Conservation (phyloP, 371 early-diverging fungal species). For the Scutellospora calospora region DNA sequence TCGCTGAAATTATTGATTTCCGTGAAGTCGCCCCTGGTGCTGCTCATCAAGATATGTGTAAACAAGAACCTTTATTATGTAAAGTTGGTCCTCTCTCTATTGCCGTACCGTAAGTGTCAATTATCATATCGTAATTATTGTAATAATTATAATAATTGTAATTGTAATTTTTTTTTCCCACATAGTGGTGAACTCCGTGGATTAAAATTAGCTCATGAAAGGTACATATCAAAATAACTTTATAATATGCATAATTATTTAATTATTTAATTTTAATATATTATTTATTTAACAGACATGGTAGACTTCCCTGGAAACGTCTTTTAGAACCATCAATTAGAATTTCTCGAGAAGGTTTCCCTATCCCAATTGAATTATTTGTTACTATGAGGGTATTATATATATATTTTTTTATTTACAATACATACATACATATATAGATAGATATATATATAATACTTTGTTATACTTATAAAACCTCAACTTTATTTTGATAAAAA, state of each 20-base stretch:
- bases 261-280: no score
- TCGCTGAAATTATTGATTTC: slow-evolving; percentile 75
- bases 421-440: not conserved
- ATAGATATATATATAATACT: not conserved
- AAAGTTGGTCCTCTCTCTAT: slow-evolving; percentile 84
- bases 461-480: slow-evolving; percentile 15
- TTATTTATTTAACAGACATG: slow-evolving; percentile 57
- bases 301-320: slow-evolving; percentile 86
- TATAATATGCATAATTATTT: not conserved
- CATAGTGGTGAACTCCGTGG: slow-evolving; percentile 44
- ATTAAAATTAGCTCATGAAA: slow-evolving; percentile 42
- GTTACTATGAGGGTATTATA: slow-evolving; percentile 57
- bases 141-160: not conserved
- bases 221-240: not conserved
- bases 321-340: slow-evolving; percentile 87
- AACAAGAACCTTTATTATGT: slow-evolving; percentile 67
- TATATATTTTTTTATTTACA: slow-evolving; percentile 33
- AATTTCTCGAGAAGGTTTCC: slow-evolving; percentile 85
- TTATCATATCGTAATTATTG: not conserved
- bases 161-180: no score
- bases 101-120: slow-evolving; percentile 87
- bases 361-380: slow-evolving; percentile 66
- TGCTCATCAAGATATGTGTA: slow-evolving; percentile 78
- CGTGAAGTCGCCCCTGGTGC: slow-evolving; percentile 93
- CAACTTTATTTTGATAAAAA: no score